Conservation (phyloP, 2,329 filamentous ascomycete species). For the Emergomyces pasteurianus region DNA sequence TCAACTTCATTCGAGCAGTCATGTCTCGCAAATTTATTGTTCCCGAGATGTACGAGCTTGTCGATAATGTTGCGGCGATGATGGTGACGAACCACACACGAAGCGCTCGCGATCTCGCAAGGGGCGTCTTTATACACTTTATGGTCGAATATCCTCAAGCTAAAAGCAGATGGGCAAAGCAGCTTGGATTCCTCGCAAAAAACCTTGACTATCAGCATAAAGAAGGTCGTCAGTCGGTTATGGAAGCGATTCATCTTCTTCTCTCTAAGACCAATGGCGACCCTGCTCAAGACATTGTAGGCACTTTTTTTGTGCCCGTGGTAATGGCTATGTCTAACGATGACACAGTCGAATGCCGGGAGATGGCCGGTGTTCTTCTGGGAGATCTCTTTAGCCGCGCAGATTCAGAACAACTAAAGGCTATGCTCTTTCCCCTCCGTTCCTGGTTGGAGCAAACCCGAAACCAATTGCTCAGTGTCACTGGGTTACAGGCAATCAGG, state of each 20-base stretch:
- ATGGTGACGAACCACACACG: constrained; percentile 96
- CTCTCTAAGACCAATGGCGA: constrained; percentile 73
- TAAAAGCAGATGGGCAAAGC: constrained; percentile 77
- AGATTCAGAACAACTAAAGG: constrained; percentile 57
- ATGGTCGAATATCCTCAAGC: constrained; percentile 88
- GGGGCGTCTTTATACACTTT: constrained; percentile 88
- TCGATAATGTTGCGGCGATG: constrained; percentile 77
- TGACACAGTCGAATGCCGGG: constrained; percentile 70
- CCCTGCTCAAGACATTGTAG: constrained; percentile 68
- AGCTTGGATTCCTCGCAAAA: constrained; percentile 75
- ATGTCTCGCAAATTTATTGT: constrained; percentile 77
- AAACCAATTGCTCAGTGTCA: constrained; percentile 56
- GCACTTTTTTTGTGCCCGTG: constrained; percentile 73
- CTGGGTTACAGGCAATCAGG: constrained; percentile 69
- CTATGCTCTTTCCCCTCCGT: constrained; percentile 58
- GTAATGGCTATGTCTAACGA: constrained; percentile 82
- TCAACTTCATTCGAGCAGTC: constrained; percentile 83
- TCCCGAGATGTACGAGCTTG: constrained; percentile 75
- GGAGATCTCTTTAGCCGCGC: constrained; percentile 70
- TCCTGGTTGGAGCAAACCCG: constrained; percentile 66
- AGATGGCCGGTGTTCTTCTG: constrained; percentile 67
- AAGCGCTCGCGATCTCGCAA: constrained; percentile 72
- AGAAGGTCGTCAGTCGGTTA: constrained; percentile 78
- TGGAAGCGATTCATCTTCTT: constrained; percentile 83
- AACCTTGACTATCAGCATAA: constrained; percentile 86